A percentile compares a stretch with the other conserved stretches of the same genome.
Evolutionary conservation across 2,329 filamentous ascomycete genomes (phyloP).

Genomic region (Aphanocladium album): DNA sequence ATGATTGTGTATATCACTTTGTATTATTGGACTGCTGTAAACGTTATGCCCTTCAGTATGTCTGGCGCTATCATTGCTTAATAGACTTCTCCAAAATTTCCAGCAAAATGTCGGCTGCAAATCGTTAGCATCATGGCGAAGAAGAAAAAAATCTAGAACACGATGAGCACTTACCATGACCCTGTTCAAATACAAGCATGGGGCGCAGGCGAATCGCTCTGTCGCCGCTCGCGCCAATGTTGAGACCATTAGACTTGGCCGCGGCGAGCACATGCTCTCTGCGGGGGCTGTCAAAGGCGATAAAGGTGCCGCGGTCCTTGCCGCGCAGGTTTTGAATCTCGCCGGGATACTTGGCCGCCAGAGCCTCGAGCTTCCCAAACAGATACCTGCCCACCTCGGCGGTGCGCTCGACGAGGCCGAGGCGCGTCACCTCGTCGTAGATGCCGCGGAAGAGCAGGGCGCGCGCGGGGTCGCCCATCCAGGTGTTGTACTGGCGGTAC

Average conservation of each 20-base stretch:
- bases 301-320: conserved; percentile 84
- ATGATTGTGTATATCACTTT: no score
- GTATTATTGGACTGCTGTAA: no score
- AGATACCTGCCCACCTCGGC: conserved; percentile 75
- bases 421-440: conserved; percentile 70
- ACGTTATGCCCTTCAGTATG: no score
- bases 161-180: conserved; percentile 13
- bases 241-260: conserved; percentile 9
- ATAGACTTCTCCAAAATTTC: conserved; percentile 8
- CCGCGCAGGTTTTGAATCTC: conserved; percentile 81
- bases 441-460: conserved; percentile 84
- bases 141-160: neutral
- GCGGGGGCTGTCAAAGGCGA: conserved; percentile 80
- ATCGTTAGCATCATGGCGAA: neutral
- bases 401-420: conserved; percentile 73
- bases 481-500: conserved; percentile 95
- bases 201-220: conserved; percentile 13
- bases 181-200: conserved; percentile 13
- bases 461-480: conserved; percentile 89
- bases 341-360: conserved; percentile 66
- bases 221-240: conserved; percentile 13
- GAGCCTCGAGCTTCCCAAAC: conserved; percentile 60
- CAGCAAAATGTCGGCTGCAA: conserved; percentile 14
- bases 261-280: conserved; percentile 73
- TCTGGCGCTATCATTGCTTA: neutral